Evolutionary conservation across 192 early-diverging fungal genomes (phyloP).

Genomic region (Globomyces pollinis-pini): DNA sequence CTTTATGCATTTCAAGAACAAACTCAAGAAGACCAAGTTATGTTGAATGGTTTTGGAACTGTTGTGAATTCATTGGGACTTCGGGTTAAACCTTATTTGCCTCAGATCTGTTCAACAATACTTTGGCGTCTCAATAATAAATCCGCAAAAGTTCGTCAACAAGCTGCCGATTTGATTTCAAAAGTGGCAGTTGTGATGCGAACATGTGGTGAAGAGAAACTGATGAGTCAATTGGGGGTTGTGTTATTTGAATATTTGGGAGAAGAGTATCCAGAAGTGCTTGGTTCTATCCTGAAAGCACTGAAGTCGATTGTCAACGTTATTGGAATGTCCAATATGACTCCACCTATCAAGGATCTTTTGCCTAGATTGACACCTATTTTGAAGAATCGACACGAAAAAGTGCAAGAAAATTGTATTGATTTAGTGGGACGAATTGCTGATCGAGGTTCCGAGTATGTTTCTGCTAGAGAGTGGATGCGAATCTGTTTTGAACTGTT

Average conservation of each 20-base stretch:
- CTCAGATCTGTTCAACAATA: slow-evolving; percentile 89
- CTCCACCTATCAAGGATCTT: slow-evolving; percentile 95
- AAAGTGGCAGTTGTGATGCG: slow-evolving; percentile 91
- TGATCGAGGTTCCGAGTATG: slow-evolving; percentile 94
- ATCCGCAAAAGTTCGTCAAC: slow-evolving; percentile 89
- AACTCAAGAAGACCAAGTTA: slow-evolving; percentile 81
- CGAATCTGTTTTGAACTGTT: slow-evolving; percentile 97
- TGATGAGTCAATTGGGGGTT: slow-evolving; percentile 88
- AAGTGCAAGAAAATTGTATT: slow-evolving; percentile 86
- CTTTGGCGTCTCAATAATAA: slow-evolving; percentile 98
- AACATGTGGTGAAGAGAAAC: slow-evolving; percentile 88
- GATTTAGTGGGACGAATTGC: slow-evolving; percentile 98
- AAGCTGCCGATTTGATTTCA: slow-evolving; percentile 93
- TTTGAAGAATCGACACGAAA: slow-evolving; percentile 93
- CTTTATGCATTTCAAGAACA: slow-evolving; percentile 99
- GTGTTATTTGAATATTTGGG: slow-evolving; percentile 96
- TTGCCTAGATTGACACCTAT: slow-evolving; percentile 96
- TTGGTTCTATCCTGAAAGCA: slow-evolving; percentile 88
- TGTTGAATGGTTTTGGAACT: slow-evolving; percentile 93
- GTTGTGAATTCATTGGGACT: slow-evolving; percentile 85
- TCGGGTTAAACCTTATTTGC: slow-evolving; percentile 86
- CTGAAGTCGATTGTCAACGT: slow-evolving; percentile 95
- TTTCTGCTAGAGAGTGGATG: slow-evolving; percentile 98
- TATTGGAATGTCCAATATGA: slow-evolving; percentile 97
- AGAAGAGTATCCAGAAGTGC: slow-evolving; percentile 98